These are phyloP conservation scores for Fusarium sp. DNA, from an alignment of 2,329 filamentous ascomycete species.

Conservation along the genomic window DNA sequence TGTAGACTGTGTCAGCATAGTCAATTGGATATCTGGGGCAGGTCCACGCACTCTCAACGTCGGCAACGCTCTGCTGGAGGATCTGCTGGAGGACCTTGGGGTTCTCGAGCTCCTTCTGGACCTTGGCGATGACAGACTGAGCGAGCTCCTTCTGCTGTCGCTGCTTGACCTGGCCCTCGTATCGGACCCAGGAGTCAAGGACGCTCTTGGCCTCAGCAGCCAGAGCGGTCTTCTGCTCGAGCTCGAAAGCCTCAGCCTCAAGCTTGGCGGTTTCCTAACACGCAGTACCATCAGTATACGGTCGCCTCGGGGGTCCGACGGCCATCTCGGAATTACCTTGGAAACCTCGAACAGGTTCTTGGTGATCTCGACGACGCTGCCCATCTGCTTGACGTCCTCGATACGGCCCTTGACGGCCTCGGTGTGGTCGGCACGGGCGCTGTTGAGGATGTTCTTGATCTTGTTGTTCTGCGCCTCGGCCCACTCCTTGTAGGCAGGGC, in stretches of 20 bases:
- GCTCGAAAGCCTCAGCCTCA: conserved; percentile 95
- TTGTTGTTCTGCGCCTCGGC: conserved; percentile 88
- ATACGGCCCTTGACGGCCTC: conserved; percentile 95
- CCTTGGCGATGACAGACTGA: conserved; percentile 93
- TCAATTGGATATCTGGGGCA: background rate
- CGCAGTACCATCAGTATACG: conserved; percentile 39
- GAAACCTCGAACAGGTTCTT: conserved; percentile 98
- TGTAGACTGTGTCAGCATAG: conserved; percentile 53
- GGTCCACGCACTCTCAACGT: conserved; percentile 84
- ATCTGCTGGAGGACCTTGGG: conserved; percentile 98
- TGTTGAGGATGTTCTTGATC: conserved; percentile 95
- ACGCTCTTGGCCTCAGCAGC: conserved; percentile 94
- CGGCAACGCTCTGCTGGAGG: conserved; percentile 92
- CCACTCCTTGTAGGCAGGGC: conserved; percentile 92
- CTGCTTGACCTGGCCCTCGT: conserved; percentile 98
- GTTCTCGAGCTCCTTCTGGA: conserved; percentile 98
- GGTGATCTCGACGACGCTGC: conserved; percentile 93
- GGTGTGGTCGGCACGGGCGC: conserved; percentile 93
- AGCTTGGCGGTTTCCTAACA: conserved; percentile 92
- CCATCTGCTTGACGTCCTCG: conserved; percentile 92
- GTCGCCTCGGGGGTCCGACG: conserved; percentile 2
- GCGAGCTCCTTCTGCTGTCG: conserved; percentile 97
- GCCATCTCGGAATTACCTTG: conserved; percentile 72
- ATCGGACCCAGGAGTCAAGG: conserved; percentile 98
- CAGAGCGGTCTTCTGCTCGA: conserved; percentile 95